Percentiles rank a stretch among this genome's conserved stretches.
Conservation (phyloP, 352 stramenopile genomes). For the Achlya hypogyna region DNA sequence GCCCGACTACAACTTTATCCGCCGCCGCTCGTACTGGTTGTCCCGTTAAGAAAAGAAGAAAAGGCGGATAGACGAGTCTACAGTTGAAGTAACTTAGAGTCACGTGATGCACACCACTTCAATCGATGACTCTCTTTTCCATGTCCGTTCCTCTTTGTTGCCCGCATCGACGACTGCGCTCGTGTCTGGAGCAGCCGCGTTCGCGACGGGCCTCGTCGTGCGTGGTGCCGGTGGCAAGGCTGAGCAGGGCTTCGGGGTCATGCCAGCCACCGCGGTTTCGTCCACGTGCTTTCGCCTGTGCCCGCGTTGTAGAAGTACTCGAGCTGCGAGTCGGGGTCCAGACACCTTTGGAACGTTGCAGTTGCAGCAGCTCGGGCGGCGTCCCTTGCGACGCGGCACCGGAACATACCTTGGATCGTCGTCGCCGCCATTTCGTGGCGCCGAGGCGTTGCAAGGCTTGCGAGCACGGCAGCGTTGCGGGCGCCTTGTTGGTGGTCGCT, state of each 20-base stretch:
- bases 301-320: slow-evolving; percentile 1
- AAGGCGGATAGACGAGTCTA: slow-evolving; percentile 21
- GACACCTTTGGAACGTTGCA: neutral
- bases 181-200: too few relatives aligned
- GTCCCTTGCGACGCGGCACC: neutral
- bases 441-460: neutral
- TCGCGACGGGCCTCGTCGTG: too few relatives aligned
- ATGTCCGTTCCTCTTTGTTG: too few relatives aligned
- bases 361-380: neutral
- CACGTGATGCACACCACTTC: neutral
- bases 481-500: too few relatives aligned
- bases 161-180: too few relatives aligned
- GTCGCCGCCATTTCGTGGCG: neutral
- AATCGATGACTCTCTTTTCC: too few relatives aligned
- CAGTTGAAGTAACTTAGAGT: slow-evolving; percentile 24
- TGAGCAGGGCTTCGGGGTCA: too few relatives aligned
- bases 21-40: slow-evolving; percentile 97
- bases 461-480: neutral
- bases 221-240: too few relatives aligned
- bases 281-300: slow-evolving; percentile 14
- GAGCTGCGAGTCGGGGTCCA: slow-evolving; percentile 3
- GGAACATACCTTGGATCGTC: slow-evolving; percentile 3
- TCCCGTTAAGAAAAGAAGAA: slow-evolving; percentile 64
- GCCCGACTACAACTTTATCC: slow-evolving; percentile 99
- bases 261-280: neutral